phyloP scores from a whole-genome alignment of 148 eudicot genomes.

The Amaranthus cruentus region DNA sequence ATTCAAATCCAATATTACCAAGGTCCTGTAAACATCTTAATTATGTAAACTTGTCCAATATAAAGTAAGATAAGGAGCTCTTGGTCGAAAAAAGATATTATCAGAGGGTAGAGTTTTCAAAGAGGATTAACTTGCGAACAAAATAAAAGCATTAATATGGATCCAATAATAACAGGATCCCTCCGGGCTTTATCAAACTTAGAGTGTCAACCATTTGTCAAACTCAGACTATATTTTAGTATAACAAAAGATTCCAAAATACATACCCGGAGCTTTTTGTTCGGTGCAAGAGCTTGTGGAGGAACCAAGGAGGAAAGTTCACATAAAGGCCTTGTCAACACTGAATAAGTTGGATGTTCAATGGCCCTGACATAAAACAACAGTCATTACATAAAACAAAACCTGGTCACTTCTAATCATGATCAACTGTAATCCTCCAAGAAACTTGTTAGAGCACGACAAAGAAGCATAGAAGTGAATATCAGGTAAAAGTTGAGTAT shows the following conservation, averaged over 20 bases:
- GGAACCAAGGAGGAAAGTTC: constrained; percentile 88
- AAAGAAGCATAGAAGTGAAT: constrained; percentile 4
- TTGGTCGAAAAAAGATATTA: neutral
- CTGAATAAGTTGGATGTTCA: constrained; percentile 95
- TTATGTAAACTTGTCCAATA: too few species aligned
- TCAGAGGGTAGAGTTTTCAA: neutral
- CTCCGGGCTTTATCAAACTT: neutral
- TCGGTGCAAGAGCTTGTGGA: constrained; percentile 77
- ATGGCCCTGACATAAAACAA: constrained; percentile 64
- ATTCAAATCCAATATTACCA: too few species aligned
- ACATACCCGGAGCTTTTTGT: constrained; percentile 90
- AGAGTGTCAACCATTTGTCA: neutral
- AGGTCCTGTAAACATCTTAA: too few species aligned
- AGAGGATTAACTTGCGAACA: neutral
- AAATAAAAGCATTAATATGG: neutral
- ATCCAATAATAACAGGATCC: neutral
- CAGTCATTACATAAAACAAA: constrained; percentile 7
- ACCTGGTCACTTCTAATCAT: constrained; percentile 3
- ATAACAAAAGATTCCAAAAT: neutral
- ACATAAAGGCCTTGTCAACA: constrained; percentile 93
- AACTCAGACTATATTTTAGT: neutral
- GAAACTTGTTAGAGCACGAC: neutral
- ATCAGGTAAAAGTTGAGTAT: constrained; percentile 16
- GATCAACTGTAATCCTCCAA: neutral
- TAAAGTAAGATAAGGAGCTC: neutral